Percentiles rank a stretch among this genome's conserved stretches.
Evolutionary conservation across 2,329 filamentous ascomycete species (phyloP).

Genomic region (Arthrobotrys entomopaga): DNA sequence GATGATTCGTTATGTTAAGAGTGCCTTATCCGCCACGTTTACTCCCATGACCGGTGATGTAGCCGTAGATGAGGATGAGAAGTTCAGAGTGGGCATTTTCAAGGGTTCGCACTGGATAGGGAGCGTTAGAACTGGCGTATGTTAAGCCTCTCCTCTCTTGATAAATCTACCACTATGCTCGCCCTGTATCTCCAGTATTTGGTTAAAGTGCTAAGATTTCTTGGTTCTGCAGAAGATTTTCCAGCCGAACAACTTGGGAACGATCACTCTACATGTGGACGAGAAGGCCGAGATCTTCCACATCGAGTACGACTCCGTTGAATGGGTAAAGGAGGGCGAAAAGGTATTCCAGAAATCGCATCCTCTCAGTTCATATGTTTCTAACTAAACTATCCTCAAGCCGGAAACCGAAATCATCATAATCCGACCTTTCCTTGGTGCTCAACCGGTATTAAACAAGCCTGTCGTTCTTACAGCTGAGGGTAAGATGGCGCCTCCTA

Average conservation of each 20-base stretch:
- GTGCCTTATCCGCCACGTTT: constrained; percentile 30
- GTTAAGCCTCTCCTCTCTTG: background rate
- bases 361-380: background rate
- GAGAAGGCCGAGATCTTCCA: constrained; percentile 47
- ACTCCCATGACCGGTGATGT: constrained; percentile 17
- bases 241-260: constrained; percentile 22
- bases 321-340: constrained; percentile 26
- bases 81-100: constrained; percentile 32
- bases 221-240: constrained; percentile 29
- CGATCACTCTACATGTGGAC: constrained; percentile 48
- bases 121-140: constrained; percentile 37
- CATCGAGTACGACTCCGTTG: constrained; percentile 44
- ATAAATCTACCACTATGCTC: background rate
- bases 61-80: constrained; percentile 9
- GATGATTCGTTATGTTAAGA: constrained; percentile 43
- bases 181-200: background rate
- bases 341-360: constrained; percentile 30
- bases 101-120: constrained; percentile 49
- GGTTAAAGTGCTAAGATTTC: constrained; percentile 10
- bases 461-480: constrained; percentile 72
- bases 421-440: constrained; percentile 65
- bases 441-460: constrained; percentile 71
- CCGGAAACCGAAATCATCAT: constrained; percentile 67
- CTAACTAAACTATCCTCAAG: constrained; percentile 8
- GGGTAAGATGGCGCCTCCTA: constrained; percentile 68